These are phyloP conservation scores for Nemania bipapillata DNA, from an alignment of 2,329 filamentous ascomycete species.

Conservation along the genomic window DNA sequence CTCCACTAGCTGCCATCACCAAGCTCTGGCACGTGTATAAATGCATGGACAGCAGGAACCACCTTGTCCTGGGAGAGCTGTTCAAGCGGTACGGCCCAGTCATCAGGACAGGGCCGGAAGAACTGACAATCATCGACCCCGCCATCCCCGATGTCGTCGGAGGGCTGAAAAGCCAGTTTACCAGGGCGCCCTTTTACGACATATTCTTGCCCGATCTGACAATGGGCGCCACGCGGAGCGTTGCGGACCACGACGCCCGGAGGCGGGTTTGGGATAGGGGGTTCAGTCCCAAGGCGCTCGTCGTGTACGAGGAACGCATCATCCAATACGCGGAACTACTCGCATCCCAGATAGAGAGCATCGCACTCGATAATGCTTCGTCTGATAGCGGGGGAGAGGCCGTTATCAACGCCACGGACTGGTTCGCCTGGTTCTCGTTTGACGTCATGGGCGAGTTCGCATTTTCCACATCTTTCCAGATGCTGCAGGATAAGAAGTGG, in stretches of 20 bases:
- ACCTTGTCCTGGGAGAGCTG: conserved; percentile 40
- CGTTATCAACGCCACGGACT: conserved; percentile 37
- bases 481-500: conserved; percentile 38
- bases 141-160: conserved; percentile 28
- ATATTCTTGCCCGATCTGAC: conserved; percentile 39
- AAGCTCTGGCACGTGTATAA: conserved; percentile 42
- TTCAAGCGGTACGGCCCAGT: conserved; percentile 37
- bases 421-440: conserved; percentile 41
- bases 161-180: conserved; percentile 34
- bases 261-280: conserved; percentile 39
- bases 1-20: conserved; percentile 30
- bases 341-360: conserved; percentile 22
- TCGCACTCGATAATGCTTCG: neutral
- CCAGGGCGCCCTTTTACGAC: conserved; percentile 43
- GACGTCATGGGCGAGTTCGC: conserved; percentile 45
- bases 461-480: conserved; percentile 41
- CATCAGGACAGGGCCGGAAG: conserved; percentile 43
- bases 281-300: conserved; percentile 31
- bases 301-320: conserved; percentile 33
- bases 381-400: neutral
- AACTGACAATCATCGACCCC: conserved; percentile 42
- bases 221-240: conserved; percentile 28
- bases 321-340: conserved; percentile 36
- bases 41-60: conserved; percentile 30
- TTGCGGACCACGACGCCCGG: conserved; percentile 32